Evolutionary conservation across 306 rosid genomes (phyloP), one percentile per base, ranked within the genome.

Genomic region (Castanopsis chinensis): DNA sequence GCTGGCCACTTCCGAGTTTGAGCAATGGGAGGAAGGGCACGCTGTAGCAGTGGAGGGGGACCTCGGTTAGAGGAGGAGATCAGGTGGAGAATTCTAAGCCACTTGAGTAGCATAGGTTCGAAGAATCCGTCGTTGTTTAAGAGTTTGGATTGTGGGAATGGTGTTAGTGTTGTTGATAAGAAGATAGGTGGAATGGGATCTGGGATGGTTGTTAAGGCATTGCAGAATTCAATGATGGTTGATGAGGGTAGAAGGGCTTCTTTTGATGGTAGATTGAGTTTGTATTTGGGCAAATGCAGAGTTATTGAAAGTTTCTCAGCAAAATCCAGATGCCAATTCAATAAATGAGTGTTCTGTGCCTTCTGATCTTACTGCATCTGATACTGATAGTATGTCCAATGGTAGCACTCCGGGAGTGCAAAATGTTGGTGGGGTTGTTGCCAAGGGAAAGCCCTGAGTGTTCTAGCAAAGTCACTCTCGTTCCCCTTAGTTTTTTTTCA

Each of bases 31-130:
- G 93, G 71, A 96, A 91, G 80, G 83, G 90, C 9, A 96, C 98
- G 18, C 97, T 98, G 33, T 98, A 96, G 86, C 82, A 97, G 14
- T 86, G 98, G 78, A 78, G 97, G 90, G 77, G 89, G 28, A 87
- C 96, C 18, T 88, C 96, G 0, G 86, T 86, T 8, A 87, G 92
- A 37, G 86, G 74, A 27, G 89, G 88, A 84, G 92, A 89, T 87
- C 93, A 89, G 80, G 90, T 81, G 67, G 99, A 96, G 86, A 96
- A 96, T 73, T 96, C 97, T 14, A 79, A 80, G 20, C 94, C 92
- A 2, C 30, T 59, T 63, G 99, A 92, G 78, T 98, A 91, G 92
- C n/a, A n/a, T 73, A 89, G 99, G 82, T 43, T 43, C 71, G 33
- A 82, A 87, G 77, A 30, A 64, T 30, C 70, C 43, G 21, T 68